These are phyloP conservation scores for Marasmius tenuissimus DNA, from an alignment of 1,284 basidiomycete species.

Conservation along the genomic window DNA sequence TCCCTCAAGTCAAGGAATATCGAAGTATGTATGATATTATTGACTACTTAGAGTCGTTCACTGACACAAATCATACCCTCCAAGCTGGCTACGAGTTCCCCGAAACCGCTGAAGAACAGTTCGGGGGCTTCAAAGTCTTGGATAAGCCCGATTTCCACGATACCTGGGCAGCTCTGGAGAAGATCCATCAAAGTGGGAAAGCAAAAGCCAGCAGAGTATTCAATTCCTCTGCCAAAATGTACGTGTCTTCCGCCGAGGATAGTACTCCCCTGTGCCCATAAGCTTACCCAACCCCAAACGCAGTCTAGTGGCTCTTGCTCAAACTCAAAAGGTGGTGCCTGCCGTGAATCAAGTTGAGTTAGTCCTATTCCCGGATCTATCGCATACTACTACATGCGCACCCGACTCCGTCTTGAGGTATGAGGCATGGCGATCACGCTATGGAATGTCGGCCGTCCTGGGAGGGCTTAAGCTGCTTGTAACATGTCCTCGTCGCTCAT, in stretches of 20 bases:
- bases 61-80: too few species aligned
- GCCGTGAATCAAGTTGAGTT: conserved; percentile 44
- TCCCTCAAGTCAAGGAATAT: not conserved
- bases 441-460: too few species aligned
- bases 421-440: not conserved
- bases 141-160: conserved; percentile 41
- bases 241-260: conserved; percentile 7
- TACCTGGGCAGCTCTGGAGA: conserved; percentile 46
- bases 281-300: too few species aligned
- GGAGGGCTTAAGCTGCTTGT: too few species aligned
- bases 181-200: conserved; percentile 32
- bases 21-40: not conserved
- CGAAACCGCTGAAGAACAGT: not conserved
- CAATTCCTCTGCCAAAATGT: conserved; percentile 44
- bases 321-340: conserved; percentile 33
- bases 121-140: conserved; percentile 30
- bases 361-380: conserved; percentile 9
- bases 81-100: not conserved
- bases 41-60: too few species aligned
- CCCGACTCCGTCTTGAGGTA: too few species aligned
- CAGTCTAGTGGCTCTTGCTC: conserved; percentile 19
- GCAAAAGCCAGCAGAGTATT: conserved; percentile 48
- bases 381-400: too few species aligned
- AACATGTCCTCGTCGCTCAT: not conserved
- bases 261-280: too few species aligned